Conservation (phyloP, 2,329 filamentous ascomycete species). For the Dactylonectria macrodidyma region DNA sequence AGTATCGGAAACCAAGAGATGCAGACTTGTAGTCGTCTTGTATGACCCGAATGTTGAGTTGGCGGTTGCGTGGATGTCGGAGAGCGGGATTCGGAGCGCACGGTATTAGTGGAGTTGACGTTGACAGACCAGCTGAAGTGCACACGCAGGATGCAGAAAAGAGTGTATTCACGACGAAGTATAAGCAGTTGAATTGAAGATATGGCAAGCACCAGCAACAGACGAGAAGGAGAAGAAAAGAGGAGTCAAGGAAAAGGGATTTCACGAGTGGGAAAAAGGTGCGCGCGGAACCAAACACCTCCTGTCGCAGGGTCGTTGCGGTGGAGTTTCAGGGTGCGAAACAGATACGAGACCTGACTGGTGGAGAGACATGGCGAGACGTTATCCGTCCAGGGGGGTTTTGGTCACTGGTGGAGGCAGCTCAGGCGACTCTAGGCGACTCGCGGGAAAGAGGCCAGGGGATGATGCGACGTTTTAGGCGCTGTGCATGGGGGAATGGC, state of each 20-base stretch:
- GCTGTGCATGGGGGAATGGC: constrained; percentile 7
- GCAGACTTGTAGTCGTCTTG: background rate
- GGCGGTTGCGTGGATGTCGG: constrained; percentile 1
- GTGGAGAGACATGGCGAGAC: constrained; percentile 26
- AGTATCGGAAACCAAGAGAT: background rate
- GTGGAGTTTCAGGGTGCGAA: constrained; percentile 48
- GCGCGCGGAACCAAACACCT: constrained; percentile 26
- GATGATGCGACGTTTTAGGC: constrained; percentile 2
- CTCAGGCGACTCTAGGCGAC: background rate
- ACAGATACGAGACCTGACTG: constrained; percentile 36
- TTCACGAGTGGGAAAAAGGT: constrained; percentile 11
- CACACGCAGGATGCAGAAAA: background rate
- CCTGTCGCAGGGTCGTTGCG: constrained; percentile 43
- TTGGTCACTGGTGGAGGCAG: background rate
- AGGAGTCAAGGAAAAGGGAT: constrained; percentile 1
- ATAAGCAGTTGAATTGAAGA: constrained; percentile 36
- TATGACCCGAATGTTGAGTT: constrained; percentile 27
- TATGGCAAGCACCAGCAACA: constrained; percentile 6
- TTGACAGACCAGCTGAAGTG: constrained; percentile 28
- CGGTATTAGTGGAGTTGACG: constrained; percentile 10
- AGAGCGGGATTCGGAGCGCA: too few species aligned
- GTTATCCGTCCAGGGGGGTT: constrained; percentile 10
- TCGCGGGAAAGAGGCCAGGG: background rate
- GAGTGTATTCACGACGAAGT: constrained; percentile 12
- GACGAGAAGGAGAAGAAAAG: constrained; percentile 9